Conservation (phyloP, 345 rosid genomes). For the Hirschfeldia incana region DNA sequence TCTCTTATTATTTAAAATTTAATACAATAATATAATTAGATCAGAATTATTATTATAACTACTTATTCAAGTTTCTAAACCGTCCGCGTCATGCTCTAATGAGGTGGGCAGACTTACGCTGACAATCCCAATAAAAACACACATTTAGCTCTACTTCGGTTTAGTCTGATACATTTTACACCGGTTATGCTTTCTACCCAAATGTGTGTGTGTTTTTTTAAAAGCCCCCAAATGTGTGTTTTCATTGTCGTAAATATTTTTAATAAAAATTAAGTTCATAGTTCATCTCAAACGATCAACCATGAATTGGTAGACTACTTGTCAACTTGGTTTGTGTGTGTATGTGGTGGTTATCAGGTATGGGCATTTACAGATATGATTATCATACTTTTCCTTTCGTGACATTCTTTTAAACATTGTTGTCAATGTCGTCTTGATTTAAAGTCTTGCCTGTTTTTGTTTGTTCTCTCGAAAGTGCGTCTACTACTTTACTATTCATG, state of each 20-base stretch:
- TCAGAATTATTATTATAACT: too few relatives aligned
- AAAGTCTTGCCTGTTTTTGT: constrained; percentile 25
- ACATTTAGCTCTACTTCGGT: neutral
- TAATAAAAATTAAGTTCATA: neutral
- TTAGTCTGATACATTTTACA: neutral
- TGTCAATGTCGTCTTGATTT: constrained; percentile 31
- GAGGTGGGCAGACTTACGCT: neutral
- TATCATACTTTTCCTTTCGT: neutral
- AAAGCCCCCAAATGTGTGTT: neutral
- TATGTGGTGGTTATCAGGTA: constrained; percentile 35
- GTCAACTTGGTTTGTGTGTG: constrained; percentile 38
- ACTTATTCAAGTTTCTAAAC: neutral
- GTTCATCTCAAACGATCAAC: constrained; percentile 11
- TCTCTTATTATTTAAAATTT: too few relatives aligned
- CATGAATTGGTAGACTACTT: constrained; percentile 35
- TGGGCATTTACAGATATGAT: neutral
- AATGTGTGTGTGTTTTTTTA: too few relatives aligned
- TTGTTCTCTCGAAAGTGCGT: constrained; percentile 29
- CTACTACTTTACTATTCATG: constrained; percentile 24
- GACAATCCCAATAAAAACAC: neutral
- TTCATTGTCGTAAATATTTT: neutral
- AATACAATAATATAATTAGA: too few relatives aligned
- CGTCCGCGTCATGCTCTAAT: neutral
- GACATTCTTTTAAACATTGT: constrained; percentile 30
- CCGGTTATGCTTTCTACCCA: neutral